phyloP scores from a whole-genome alignment of 306 rosid genomes.

The Castanea sativa region DNA sequence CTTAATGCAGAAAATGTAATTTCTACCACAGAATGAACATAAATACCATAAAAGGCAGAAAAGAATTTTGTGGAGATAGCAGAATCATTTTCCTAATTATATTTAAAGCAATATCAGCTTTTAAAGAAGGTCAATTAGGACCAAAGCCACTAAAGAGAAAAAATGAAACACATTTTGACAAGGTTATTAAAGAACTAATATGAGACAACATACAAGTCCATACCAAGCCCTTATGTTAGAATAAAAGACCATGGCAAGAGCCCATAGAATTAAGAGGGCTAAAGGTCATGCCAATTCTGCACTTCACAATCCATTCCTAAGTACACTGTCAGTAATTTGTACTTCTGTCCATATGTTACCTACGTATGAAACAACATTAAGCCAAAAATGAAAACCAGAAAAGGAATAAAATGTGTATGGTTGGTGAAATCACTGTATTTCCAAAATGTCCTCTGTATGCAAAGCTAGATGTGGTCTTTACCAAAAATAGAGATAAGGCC shows the following conservation, averaged over 20 bases:
- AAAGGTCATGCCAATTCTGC: neutral
- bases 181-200: neutral
- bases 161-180: neutral
- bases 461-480: neutral
- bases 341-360: neutral
- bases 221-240: neutral
- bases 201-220: neutral
- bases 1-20: neutral
- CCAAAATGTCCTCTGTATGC: neutral
- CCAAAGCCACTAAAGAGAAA: neutral
- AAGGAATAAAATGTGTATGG: neutral
- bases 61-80: neutral
- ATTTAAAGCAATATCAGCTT: neutral
- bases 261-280: neutral
- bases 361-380: neutral
- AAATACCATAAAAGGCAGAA: neutral
- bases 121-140: neutral
- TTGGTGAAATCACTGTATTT: neutral
- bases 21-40: neutral
- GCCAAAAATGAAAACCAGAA: neutral
- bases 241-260: neutral
- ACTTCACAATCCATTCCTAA: neutral
- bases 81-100: neutral
- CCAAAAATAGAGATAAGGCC: neutral
- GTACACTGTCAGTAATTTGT: neutral